Evolutionary conservation across 495 filamentous ascomycete genomes (phyloP).

Genomic region (Penicillium goetzii): DNA sequence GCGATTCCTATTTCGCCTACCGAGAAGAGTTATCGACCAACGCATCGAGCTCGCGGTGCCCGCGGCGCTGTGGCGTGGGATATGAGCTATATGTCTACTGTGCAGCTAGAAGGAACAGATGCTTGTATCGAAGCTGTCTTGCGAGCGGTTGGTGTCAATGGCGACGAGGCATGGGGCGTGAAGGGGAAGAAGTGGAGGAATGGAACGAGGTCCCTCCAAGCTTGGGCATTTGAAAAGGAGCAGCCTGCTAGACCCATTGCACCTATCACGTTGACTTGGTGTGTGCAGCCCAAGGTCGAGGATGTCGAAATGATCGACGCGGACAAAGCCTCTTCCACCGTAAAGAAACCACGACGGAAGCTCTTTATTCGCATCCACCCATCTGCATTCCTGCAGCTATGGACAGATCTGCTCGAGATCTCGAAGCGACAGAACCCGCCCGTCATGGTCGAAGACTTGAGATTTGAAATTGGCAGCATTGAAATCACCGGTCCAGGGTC

Average conservation of each 20-base stretch:
- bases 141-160: conserved; percentile 58
- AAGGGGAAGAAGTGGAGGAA: conserved; percentile 73
- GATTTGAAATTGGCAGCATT: conserved; percentile 94
- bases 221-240: conserved; percentile 65
- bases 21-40: conserved; percentile 85
- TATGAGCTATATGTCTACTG: conserved; percentile 91
- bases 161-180: conserved; percentile 59
- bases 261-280: conserved; percentile 78
- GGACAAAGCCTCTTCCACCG: conserved; percentile 26
- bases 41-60: conserved; percentile 77
- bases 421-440: conserved; percentile 72
- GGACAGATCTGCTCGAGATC: conserved; percentile 72
- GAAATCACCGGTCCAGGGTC: conserved; percentile 83
- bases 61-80: conserved; percentile 82
- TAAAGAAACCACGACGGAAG: conserved; percentile 56
- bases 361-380: conserved; percentile 82
- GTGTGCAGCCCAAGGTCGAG: conserved; percentile 31
- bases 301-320: conserved; percentile 43
- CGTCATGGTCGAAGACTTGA: conserved; percentile 82
- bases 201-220: conserved; percentile 70
- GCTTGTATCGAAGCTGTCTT: conserved; percentile 66
- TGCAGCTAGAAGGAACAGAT: conserved; percentile 72
- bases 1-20: conserved; percentile 80
- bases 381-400: conserved; percentile 82
- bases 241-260: conserved; percentile 63